Evolutionary conservation across 2,329 filamentous ascomycete species (phyloP).

Genomic region (Fusarium floridanum): DNA sequence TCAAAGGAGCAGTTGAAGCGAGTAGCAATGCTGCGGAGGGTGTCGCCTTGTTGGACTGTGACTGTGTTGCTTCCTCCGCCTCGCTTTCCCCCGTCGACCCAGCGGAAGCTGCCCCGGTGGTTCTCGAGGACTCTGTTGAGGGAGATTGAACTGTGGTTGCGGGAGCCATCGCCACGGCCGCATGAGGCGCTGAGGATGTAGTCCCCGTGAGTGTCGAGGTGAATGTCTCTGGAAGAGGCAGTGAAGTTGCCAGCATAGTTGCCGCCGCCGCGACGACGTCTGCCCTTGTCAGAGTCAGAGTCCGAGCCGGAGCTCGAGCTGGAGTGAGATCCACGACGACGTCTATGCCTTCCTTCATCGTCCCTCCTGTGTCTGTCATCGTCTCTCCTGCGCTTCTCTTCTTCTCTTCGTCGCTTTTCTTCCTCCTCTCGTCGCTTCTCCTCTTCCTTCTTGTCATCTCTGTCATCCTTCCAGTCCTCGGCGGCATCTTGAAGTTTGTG

Average conservation of each 20-base stretch:
- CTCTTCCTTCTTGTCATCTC: slow-evolving; percentile 51
- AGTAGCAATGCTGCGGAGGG: slow-evolving; percentile 54
- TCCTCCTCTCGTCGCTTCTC: slow-evolving; percentile 48
- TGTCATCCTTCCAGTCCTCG: slow-evolving; percentile 55
- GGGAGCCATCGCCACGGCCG: slow-evolving; percentile 49
- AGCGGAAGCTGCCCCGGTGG: slow-evolving; percentile 55
- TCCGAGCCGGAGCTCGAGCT: slow-evolving; percentile 21
- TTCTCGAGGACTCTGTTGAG: slow-evolving; percentile 54
- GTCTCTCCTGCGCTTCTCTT: neutral
- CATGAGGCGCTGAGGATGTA: slow-evolving; percentile 53
- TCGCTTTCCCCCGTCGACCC: slow-evolving; percentile 45
- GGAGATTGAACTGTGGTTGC: slow-evolving; percentile 51
- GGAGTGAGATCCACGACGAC: slow-evolving; percentile 26
- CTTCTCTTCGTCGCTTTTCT: slow-evolving; percentile 4
- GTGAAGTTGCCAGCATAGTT: slow-evolving; percentile 52
- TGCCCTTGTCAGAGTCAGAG: neutral
- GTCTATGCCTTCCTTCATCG: neutral
- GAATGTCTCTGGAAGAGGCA: slow-evolving; percentile 51
- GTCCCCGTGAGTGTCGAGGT: slow-evolving; percentile 51
- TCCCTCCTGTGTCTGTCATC: neutral
- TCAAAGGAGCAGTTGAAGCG: slow-evolving; percentile 52
- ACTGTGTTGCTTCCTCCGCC: slow-evolving; percentile 43
- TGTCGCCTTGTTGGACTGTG: slow-evolving; percentile 58
- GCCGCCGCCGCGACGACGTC: slow-evolving; percentile 24
- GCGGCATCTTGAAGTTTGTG: slow-evolving; percentile 58